Percentiles rank a stretch among this genome's conserved stretches.
phyloP scores from a whole-genome alignment of 192 early-diverging fungal species.

The Obelidium mucronatum region DNA sequence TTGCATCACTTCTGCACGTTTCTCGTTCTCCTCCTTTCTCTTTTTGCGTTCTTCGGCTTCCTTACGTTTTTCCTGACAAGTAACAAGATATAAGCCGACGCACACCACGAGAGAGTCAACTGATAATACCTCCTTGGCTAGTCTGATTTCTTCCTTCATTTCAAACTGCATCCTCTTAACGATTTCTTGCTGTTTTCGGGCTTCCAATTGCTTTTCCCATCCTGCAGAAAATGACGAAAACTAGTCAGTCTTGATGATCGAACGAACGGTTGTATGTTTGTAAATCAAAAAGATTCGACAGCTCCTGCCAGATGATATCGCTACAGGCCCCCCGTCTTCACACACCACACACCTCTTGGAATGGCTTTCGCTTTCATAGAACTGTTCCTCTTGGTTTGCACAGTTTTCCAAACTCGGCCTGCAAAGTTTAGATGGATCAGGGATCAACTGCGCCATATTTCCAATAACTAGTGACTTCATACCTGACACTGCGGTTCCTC shows the following conservation, averaged over 20 bases:
- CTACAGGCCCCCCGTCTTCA: background rate
- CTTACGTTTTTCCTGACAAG: constrained; percentile 51
- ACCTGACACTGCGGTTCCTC: too few species aligned
- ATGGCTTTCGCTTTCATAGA: constrained; percentile 41
- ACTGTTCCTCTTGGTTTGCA: constrained; percentile 38
- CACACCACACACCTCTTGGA: constrained; percentile 31
- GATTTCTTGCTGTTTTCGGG: constrained; percentile 51
- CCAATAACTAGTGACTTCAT: too few species aligned
- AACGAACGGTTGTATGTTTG: too few species aligned
- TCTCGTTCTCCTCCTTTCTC: constrained; percentile 57
- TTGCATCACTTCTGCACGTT: constrained; percentile 53
- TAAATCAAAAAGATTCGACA: too few species aligned
- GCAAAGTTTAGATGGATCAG: background rate
- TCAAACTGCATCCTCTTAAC: constrained; percentile 60
- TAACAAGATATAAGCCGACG: constrained; percentile 1
- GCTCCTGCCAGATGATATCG: background rate
- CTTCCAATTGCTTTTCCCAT: constrained; percentile 62
- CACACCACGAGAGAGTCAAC: background rate
- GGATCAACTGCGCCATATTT: too few species aligned
- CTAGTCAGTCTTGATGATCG: background rate
- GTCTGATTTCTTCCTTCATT: constrained; percentile 56
- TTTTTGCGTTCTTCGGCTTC: constrained; percentile 61
- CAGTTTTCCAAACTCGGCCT: constrained; percentile 51
- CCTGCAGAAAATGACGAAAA: constrained; percentile 27
- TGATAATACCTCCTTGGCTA: constrained; percentile 58